Percentiles rank a stretch among this genome's conserved stretches.
Evolutionary conservation across 306 rosid species (phyloP).

Genomic region (Echinosophora koreensis): DNA sequence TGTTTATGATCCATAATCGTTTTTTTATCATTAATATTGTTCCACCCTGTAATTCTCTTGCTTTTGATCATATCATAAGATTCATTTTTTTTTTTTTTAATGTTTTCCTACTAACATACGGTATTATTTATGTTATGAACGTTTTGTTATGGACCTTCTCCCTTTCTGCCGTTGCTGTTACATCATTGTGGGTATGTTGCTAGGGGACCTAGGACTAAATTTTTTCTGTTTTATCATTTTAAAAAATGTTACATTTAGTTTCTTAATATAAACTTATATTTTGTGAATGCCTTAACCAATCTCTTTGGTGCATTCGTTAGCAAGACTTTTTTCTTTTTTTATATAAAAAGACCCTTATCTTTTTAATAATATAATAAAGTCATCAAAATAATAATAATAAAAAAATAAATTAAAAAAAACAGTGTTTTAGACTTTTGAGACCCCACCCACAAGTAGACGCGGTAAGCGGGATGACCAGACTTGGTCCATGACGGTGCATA

Average conservation of each 20-base stretch:
- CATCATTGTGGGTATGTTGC: slow-evolving; percentile 37
- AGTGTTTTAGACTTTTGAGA: neutral
- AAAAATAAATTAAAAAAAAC: neutral
- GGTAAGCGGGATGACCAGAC: no score
- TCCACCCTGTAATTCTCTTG: slow-evolving; percentile 18
- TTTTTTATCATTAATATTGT: slow-evolving; percentile 2
- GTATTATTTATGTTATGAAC: neutral
- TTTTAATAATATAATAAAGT: no score
- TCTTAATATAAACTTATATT: no score
- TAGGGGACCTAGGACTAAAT: slow-evolving; percentile 3
- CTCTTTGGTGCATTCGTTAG: no score
- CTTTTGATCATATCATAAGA: slow-evolving; percentile 2
- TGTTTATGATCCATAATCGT: slow-evolving; percentile 15
- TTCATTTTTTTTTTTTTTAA: neutral
- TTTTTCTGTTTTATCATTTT: neutral
- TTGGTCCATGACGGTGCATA: no score
- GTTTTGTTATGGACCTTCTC: neutral
- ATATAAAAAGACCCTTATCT: no score
- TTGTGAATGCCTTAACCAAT: no score
- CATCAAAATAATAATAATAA: no score
- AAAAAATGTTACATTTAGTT: no score
- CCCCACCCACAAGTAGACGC: neutral
- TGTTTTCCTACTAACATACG: neutral
- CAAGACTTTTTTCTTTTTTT: no score
- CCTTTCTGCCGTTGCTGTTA: slow-evolving; percentile 17